A percentile compares a stretch with the other conserved stretches of the same genome.
phyloP scores from a whole-genome alignment of 2,329 filamentous ascomycete species.

The Fusarium ramigenum region DNA sequence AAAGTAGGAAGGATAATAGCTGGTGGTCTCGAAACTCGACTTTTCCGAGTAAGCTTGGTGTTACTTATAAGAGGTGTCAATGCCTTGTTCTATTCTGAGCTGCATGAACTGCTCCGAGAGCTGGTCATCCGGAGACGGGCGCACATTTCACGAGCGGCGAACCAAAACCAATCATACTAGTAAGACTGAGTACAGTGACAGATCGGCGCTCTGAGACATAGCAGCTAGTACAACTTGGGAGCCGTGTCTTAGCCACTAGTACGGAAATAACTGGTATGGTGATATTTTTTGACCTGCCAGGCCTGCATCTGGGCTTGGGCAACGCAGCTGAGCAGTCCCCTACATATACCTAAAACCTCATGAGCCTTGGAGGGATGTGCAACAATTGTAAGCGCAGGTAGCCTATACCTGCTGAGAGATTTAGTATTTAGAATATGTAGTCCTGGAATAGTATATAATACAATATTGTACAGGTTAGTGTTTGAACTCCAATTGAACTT shows the following conservation, averaged over 20 bases:
- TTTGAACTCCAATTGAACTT: neutral
- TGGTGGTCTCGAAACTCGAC: neutral
- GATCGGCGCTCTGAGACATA: neutral
- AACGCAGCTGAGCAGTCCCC: neutral
- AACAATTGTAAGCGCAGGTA: neutral
- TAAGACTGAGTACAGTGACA: neutral
- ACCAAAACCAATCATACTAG: neutral
- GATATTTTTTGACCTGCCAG: neutral
- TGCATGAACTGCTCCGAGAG: neutral
- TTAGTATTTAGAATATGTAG: rapidly evolving
- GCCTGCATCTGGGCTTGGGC: neutral
- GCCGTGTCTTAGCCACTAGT: neutral
- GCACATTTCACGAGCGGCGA: neutral
- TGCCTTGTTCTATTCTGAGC: neutral
- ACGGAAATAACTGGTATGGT: neutral
- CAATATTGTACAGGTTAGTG: rapidly evolving
- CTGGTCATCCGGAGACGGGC: neutral
- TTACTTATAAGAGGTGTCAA: neutral
- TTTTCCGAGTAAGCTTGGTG: neutral
- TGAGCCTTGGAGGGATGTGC: neutral
- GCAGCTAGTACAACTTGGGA: neutral
- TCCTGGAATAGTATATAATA: rapidly evolving
- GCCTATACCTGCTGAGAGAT: neutral
- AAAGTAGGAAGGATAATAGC: neutral
- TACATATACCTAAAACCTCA: neutral